A percentile compares a stretch with the other conserved stretches of the same genome.
phyloP scores from a whole-genome alignment of 768 basidiomycete genomes.

The Nidula microcarpa region DNA sequence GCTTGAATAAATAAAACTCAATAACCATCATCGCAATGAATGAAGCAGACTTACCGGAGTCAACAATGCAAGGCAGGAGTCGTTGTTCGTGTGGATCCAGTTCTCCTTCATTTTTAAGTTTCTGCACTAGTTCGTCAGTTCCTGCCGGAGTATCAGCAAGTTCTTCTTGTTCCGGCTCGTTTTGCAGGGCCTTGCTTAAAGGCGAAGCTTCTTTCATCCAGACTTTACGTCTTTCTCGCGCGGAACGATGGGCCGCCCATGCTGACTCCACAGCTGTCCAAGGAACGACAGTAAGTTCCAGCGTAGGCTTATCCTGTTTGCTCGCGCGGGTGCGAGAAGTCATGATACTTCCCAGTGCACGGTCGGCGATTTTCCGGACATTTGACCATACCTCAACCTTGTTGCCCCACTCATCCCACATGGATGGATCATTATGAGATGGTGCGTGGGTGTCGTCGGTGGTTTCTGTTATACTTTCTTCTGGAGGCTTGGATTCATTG shows the following conservation, averaged over 20 bases:
- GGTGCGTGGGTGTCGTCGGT: neutral
- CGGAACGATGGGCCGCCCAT: slow-evolving; percentile 56
- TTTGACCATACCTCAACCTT: slow-evolving; percentile 65
- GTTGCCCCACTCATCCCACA: slow-evolving; percentile 71
- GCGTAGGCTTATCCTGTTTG: slow-evolving; percentile 31
- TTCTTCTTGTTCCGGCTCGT: slow-evolving; percentile 29
- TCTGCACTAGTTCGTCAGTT: slow-evolving; percentile 73
- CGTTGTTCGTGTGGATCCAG: slow-evolving; percentile 81
- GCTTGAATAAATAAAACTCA: slow-evolving; percentile 29
- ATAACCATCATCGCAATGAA: slow-evolving; percentile 7
- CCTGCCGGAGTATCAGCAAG: slow-evolving; percentile 31
- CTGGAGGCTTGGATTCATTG: neutral
- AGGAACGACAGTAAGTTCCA: slow-evolving; percentile 58
- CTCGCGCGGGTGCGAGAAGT: slow-evolving; percentile 22
- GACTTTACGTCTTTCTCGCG: slow-evolving; percentile 47
- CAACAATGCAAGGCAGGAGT: slow-evolving; percentile 82
- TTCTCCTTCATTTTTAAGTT: slow-evolving; percentile 68
- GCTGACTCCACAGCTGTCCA: slow-evolving; percentile 68
- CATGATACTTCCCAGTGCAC: slow-evolving; percentile 66
- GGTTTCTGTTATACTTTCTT: slow-evolving; percentile 5
- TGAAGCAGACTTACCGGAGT: slow-evolving; percentile 51
- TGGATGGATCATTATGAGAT: slow-evolving; percentile 13
- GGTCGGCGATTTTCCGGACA: slow-evolving; percentile 72
- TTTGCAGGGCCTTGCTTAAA: slow-evolving; percentile 7
- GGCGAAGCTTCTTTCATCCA: slow-evolving; percentile 53